phyloP scores from a whole-genome alignment of 164 flowering plant genomes.

The Tetrastigma voinierianum region DNA sequence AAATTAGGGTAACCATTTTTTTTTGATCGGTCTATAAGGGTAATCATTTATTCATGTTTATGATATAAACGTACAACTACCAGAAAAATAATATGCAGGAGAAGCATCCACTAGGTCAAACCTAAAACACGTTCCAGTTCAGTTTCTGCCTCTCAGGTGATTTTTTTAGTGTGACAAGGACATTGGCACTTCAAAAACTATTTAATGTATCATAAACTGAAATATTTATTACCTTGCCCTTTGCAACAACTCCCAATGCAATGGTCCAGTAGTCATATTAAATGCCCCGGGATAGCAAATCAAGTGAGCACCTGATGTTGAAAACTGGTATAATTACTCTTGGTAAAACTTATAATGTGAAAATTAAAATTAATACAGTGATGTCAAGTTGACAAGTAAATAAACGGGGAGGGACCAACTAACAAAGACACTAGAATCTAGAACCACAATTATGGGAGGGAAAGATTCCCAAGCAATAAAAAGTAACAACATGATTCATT shows the following conservation, averaged over 20 bases:
- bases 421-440: background rate
- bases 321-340: slow-evolving; percentile 2
- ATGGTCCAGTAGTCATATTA: slow-evolving; percentile 98
- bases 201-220: background rate
- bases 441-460: background rate
- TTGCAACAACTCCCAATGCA: slow-evolving; percentile 95
- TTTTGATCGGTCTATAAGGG: no score
- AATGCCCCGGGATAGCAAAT: slow-evolving; percentile 97
- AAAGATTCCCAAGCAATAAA: background rate
- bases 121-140: no score
- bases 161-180: no score
- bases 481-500: background rate
- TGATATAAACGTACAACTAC: no score
- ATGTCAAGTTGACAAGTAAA: background rate
- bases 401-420: background rate
- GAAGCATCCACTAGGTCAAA: no score
- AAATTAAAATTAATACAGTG: background rate
- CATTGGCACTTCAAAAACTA: no score
- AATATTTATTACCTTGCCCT: slow-evolving; percentile 66
- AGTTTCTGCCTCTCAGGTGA: no score
- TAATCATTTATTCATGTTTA: no score
- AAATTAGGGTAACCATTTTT: no score
- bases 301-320: slow-evolving; percentile 81
- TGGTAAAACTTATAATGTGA: background rate
- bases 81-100: no score